Evolutionary conservation across 805 yeast genomes (phyloP), one percentile per base, ranked within the genome.

Genomic region (Yarrowia sp.): DNA sequence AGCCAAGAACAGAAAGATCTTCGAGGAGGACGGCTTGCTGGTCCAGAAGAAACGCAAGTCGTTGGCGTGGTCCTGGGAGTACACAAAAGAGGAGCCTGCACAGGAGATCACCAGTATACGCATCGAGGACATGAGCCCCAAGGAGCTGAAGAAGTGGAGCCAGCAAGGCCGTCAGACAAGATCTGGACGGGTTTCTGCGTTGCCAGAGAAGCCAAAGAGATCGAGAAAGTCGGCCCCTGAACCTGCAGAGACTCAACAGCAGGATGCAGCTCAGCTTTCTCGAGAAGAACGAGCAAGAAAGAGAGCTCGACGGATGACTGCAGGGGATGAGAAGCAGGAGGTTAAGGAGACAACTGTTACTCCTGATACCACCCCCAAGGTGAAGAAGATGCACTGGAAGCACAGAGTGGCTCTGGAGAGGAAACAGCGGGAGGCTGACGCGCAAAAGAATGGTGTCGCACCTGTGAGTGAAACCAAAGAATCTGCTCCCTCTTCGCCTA

Each of bases 71-170:
- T 42, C 64, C 19, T 58, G 64, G 64, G 64, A 58, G 50, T 58
- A 58, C 50, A 58, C 64, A 40, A 42, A 43, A 19, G 64, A 58
- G 50, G 50, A 58, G 19, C 64, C 64, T 33, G 50, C 64, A 1
- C 24, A 43, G 33, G 64, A 58, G 20, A 58, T 58, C 33, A 43
- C 50, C 17, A 58, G 64, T 14, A 58, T 58, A 13, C 50, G 64
- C 17, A 40, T 43, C 9, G 64, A 58, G 50, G 50, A 58, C 14
- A 40, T 58, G 64, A 58, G 50, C 33, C 19, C 38, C 9, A 24
- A 43, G 50, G 64, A 58, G 50, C 40, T 58, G 24, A 40, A 58
- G 9, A 43, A 43, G 42, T 43, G 49, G 64, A 58, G 64, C 30
- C 49, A 58, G 14, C 39, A 30, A 5, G 64, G 64, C 1, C 46